Evolutionary conservation across 371 early-diverging fungal species (phyloP).

Genomic region (Syncephalastrum contaminatum): DNA sequence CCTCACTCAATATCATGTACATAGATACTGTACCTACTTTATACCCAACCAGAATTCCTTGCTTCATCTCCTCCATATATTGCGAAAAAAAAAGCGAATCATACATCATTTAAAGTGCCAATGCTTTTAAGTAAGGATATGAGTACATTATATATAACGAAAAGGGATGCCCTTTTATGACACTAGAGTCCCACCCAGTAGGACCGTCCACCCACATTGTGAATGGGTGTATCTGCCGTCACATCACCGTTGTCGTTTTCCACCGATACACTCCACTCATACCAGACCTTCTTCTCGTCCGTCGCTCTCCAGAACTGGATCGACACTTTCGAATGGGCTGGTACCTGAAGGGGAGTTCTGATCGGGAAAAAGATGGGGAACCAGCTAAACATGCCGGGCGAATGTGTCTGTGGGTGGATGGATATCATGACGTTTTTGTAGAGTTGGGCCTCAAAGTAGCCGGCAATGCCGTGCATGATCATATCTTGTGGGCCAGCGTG

Average conservation of each 20-base stretch:
- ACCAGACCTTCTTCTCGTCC: slow-evolving; percentile 84
- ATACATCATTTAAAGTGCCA: too few relatives aligned
- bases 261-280: slow-evolving; percentile 82
- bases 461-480: slow-evolving; percentile 91
- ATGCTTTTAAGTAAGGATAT: too few relatives aligned
- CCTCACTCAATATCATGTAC: too few relatives aligned
- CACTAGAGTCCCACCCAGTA: slow-evolving; percentile 61
- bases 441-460: slow-evolving; percentile 89
- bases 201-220: slow-evolving; percentile 57
- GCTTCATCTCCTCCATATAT: too few relatives aligned
- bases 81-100: too few relatives aligned
- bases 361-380: slow-evolving; percentile 96
- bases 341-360: slow-evolving; percentile 68
- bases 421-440: slow-evolving; percentile 84
- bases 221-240: slow-evolving; percentile 36
- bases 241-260: slow-evolving; percentile 24
- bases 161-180: too few relatives aligned
- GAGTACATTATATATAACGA: too few relatives aligned
- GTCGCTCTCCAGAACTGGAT: slow-evolving; percentile 87
- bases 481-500: slow-evolving; percentile 44
- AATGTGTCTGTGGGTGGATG: slow-evolving; percentile 83
- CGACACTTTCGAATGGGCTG: slow-evolving; percentile 53
- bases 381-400: slow-evolving; percentile 95
- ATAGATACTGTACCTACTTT: too few relatives aligned
- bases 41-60: too few relatives aligned